Conservation (phyloP, 1,284 basidiomycete species). For the Wolfiporia cocos region DNA sequence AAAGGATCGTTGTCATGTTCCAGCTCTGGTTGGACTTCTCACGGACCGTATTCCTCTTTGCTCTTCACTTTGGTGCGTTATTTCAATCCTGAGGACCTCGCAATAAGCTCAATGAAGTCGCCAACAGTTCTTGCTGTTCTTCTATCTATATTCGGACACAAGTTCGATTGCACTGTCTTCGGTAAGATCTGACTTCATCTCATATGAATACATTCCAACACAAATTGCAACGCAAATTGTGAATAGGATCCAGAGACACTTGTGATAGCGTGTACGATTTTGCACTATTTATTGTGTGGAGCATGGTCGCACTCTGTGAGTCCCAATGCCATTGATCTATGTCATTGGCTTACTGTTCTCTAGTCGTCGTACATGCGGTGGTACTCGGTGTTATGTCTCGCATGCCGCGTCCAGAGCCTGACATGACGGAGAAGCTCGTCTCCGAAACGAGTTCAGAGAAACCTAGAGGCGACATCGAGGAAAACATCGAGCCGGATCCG, state of each 20-base stretch:
- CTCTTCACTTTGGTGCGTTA: constrained; percentile 33
- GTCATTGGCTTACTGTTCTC: neutral
- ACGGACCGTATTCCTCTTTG: constrained; percentile 31
- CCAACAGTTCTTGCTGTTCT: constrained; percentile 21
- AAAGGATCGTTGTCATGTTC: constrained; percentile 43
- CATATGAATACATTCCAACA: too few relatives aligned
- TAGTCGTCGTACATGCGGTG: constrained; percentile 28
- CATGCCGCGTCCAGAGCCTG: constrained; percentile 20
- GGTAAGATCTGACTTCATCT: too few relatives aligned
- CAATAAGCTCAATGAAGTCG: neutral
- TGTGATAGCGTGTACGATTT: constrained; percentile 30
- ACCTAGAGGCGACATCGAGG: constrained; percentile 6
- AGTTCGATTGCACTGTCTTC: constrained; percentile 36
- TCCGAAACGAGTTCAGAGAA: constrained; percentile 18
- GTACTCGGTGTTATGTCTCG: constrained; percentile 25
- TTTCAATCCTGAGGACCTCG: neutral
- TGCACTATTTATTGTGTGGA: constrained; percentile 33
- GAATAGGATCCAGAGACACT: too few relatives aligned
- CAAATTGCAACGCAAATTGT: too few relatives aligned
- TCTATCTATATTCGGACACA: constrained; percentile 29
- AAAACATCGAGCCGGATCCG: constrained; percentile 7
- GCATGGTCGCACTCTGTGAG: constrained; percentile 30
- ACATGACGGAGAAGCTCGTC: constrained; percentile 18
- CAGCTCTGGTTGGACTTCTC: constrained; percentile 36
- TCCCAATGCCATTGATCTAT: neutral